Evolutionary conservation across 2,329 filamentous ascomycete genomes (phyloP).

Genomic region (Nigrograna mackinnonii): DNA sequence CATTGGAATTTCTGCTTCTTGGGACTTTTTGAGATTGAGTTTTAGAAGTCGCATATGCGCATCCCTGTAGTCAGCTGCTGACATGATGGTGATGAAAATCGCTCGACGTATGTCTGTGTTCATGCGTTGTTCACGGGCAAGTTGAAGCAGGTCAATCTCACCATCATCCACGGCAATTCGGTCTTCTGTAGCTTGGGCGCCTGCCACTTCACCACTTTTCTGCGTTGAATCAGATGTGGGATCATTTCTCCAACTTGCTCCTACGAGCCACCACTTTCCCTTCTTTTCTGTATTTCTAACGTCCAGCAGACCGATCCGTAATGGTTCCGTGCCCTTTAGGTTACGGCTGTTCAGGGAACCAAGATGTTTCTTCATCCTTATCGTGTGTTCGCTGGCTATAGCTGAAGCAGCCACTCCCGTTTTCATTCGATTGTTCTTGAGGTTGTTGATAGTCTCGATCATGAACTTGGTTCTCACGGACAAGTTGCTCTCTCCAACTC

Average conservation of each 20-base stretch:
- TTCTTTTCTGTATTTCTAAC: conserved; percentile 82
- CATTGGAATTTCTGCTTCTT: conserved; percentile 83
- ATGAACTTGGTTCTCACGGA: conserved; percentile 94
- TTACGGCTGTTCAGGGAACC: conserved; percentile 72
- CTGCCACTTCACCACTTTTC: conserved; percentile 32
- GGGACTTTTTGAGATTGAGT: conserved; percentile 81
- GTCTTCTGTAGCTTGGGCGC: conserved; percentile 6
- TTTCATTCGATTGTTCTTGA: conserved; percentile 93
- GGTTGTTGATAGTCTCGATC: conserved; percentile 92
- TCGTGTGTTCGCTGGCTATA: conserved; percentile 78
- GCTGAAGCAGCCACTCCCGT: conserved; percentile 71
- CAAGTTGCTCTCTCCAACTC: conserved; percentile 69
- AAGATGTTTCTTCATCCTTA: conserved; percentile 85
- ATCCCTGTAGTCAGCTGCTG: conserved; percentile 80
- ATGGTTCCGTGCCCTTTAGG: conserved; percentile 75
- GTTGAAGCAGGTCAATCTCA: conserved; percentile 67
- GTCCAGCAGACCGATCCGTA: conserved; percentile 80
- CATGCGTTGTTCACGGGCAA: conserved; percentile 83
- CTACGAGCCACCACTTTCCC: conserved; percentile 98
- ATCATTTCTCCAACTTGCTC: conserved; percentile 77
- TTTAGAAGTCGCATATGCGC: conserved; percentile 80
- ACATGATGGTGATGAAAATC: conserved; percentile 93
- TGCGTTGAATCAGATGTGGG: conserved; percentile 41
- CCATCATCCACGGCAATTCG: conserved; percentile 25
- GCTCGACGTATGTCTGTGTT: conserved; percentile 83